Evolutionary conservation across 2,329 filamentous ascomycete genomes (phyloP), one percentile per base, ranked within the genome.

Genomic region (Botrytis paeoniae): DNA sequence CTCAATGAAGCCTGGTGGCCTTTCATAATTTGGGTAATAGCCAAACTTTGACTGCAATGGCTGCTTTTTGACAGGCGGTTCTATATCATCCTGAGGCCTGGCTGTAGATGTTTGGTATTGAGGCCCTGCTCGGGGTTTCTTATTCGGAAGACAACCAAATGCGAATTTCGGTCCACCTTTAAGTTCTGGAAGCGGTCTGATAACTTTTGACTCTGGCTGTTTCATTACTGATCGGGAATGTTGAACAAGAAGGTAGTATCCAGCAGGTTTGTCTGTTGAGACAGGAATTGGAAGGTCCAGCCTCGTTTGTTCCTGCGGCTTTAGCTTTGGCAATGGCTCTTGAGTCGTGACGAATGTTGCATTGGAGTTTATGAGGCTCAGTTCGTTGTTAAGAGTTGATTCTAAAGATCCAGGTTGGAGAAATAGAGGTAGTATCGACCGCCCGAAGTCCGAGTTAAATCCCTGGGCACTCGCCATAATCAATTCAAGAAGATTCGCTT

Each of bases 81-180:
- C 14, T 18, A 63, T 32, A 20, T n/a, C 10, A 25, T 35, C 61
- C 32, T 65, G 41, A 35, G 48, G 45, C 12, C 8, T 39, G 22
- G 35, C 35, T 65, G 37, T 7, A 41, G 39, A 18, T 57, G 14
- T n/a, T 35, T 54, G 37, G 43, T 37, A 48, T 57, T 41, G 29
- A n/a, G 60, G 60, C 37, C 20, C 35, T 41, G 7, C 41, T 35
- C 60, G 45, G 12, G 43, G 45, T 43, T 71, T 41, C 18, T 63
- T 63, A 35, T 70, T 71, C 5, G 61, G 60, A 29, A 71, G 60
- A 22, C 69, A 65, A 20, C 59, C 69, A 25, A 71, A 64, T n/a
- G 60, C n/a, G 16, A 71, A 60, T 8, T 18, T 25, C n/a, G 29
- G n/a, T 2, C 29, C n/a, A 20, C 10, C 39, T 59, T 37, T 59